Percentiles rank a stretch among this genome's conserved stretches.
These are phyloP conservation scores for Colletotrichum sp. DNA, from an alignment of 2,329 filamentous ascomycete genomes.

Conservation along the genomic window DNA sequence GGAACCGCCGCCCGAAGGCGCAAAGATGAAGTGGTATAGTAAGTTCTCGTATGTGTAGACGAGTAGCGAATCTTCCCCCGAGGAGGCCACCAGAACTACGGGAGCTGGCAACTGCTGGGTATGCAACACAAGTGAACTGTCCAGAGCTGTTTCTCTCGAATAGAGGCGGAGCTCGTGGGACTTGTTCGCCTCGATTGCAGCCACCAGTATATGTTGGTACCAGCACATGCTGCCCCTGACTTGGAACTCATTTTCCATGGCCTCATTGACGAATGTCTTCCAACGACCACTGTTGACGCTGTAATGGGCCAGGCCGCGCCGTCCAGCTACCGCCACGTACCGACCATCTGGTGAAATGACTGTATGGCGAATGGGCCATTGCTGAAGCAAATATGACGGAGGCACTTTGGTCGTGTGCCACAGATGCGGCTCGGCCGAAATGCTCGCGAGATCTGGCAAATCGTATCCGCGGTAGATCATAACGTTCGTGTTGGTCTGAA, in stretches of 20 bases:
- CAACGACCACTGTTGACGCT: conserved; percentile 92
- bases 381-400: conserved; percentile 81
- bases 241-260: conserved; percentile 86
- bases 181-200: conserved; percentile 85
- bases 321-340: conserved; percentile 95
- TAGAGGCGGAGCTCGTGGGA: conserved; percentile 90
- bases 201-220: conserved; percentile 95
- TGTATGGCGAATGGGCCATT: conserved; percentile 90
- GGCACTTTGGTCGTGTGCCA: conserved; percentile 95
- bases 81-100: conserved; percentile 87
- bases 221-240: conserved; percentile 98
- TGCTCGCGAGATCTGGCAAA: conserved; percentile 85
- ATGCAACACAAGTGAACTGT: conserved; percentile 75
- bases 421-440: conserved; percentile 90
- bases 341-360: conserved; percentile 91
- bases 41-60: conserved; percentile 98
- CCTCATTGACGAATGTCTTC: conserved; percentile 88
- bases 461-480: conserved; percentile 96
- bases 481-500: conserved; percentile 87
- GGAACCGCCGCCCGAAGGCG: conserved; percentile 68
- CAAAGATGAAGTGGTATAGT: conserved; percentile 92
- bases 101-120: conserved; percentile 80
- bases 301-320: conserved; percentile 91
- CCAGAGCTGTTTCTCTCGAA: conserved; percentile 82
- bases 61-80: conserved; percentile 91